Conservation (phyloP, 202 grass and related monocot genomes). For the Sporobolus alterniflorus region DNA sequence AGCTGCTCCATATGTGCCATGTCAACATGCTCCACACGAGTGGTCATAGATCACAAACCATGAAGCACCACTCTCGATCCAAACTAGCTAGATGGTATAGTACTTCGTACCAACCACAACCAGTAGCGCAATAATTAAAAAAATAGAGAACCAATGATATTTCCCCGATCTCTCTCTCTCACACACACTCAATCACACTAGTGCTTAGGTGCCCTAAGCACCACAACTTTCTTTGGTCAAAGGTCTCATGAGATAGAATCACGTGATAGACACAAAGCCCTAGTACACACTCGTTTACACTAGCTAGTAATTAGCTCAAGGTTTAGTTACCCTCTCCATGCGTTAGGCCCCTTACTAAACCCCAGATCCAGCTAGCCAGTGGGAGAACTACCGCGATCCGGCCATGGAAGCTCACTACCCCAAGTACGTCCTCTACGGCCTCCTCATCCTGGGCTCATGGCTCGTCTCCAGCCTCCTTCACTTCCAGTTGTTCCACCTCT, state of each 20-base stretch:
- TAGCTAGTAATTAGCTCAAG: neutral
- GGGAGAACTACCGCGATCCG: neutral
- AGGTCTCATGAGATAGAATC: neutral
- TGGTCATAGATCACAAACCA: neutral
- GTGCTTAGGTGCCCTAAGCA: neutral
- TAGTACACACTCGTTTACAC: neutral
- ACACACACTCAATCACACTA: neutral
- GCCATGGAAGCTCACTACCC: slow-evolving; percentile 49
- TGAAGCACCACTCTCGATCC: no score
- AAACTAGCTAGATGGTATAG: neutral
- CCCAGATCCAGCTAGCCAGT: neutral
- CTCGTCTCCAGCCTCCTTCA: slow-evolving; percentile 50
- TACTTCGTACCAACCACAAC: neutral
- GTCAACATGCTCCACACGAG: slow-evolving; percentile 10
- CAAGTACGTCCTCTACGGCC: slow-evolving; percentile 45
- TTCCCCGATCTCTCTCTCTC: neutral
- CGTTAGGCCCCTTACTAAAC: slow-evolving; percentile 19
- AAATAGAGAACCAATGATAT: neutral
- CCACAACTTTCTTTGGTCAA: slow-evolving; percentile 6
- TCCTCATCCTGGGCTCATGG: slow-evolving; percentile 47
- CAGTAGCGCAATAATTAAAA: neutral
- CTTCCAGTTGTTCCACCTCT: slow-evolving; percentile 39
- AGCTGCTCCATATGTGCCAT: neutral
- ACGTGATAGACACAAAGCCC: neutral
- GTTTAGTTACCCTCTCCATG: neutral